Evolutionary conservation across 495 filamentous ascomycete genomes (phyloP).

Genomic region (Cercophora newfieldiana): DNA sequence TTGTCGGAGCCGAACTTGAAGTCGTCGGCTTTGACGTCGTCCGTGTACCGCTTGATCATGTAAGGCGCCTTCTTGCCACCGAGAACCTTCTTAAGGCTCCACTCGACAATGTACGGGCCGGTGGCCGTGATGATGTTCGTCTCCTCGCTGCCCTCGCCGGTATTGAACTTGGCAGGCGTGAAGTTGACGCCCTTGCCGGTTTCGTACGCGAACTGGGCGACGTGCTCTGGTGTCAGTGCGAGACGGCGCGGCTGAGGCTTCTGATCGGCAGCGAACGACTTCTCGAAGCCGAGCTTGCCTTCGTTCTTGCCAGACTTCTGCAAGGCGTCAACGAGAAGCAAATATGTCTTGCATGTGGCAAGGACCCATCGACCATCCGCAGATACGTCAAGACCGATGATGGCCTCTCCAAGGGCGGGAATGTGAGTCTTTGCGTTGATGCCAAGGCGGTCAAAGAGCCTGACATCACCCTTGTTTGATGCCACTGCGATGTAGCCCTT

Average conservation of each 20-base stretch:
- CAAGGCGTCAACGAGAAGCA: slow-evolving; percentile 86
- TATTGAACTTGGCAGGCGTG: slow-evolving; percentile 92
- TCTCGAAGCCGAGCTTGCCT: slow-evolving; percentile 96
- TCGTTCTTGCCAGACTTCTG: slow-evolving; percentile 95
- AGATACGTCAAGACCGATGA: slow-evolving; percentile 90
- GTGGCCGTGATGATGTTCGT: slow-evolving; percentile 96
- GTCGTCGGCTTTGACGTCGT: slow-evolving; percentile 97
- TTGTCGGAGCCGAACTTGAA: slow-evolving; percentile 97
- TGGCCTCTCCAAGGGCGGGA: slow-evolving; percentile 90
- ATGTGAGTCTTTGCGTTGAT: slow-evolving; percentile 98
- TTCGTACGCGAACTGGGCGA: slow-evolving; percentile 96
- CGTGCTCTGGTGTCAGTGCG: slow-evolving; percentile 80
- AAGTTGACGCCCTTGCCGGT: slow-evolving; percentile 83
- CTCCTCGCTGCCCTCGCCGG: slow-evolving; percentile 73
- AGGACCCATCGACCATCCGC: slow-evolving; percentile 95
- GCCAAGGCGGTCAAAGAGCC: slow-evolving; percentile 92
- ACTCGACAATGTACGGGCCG: slow-evolving; percentile 94
- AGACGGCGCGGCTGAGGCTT: slow-evolving; percentile 94
- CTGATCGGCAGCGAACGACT: slow-evolving; percentile 82
- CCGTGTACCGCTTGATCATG: slow-evolving; percentile 90
- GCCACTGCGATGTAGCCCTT: slow-evolving; percentile 96
- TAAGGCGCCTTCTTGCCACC: slow-evolving; percentile 81
- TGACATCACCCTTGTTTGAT: slow-evolving; percentile 95
- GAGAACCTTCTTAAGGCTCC: slow-evolving; percentile 88
- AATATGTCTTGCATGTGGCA: slow-evolving; percentile 90